phyloP scores from a whole-genome alignment of 805 yeast genomes.

The Brettanomyces bruxellensis region DNA sequence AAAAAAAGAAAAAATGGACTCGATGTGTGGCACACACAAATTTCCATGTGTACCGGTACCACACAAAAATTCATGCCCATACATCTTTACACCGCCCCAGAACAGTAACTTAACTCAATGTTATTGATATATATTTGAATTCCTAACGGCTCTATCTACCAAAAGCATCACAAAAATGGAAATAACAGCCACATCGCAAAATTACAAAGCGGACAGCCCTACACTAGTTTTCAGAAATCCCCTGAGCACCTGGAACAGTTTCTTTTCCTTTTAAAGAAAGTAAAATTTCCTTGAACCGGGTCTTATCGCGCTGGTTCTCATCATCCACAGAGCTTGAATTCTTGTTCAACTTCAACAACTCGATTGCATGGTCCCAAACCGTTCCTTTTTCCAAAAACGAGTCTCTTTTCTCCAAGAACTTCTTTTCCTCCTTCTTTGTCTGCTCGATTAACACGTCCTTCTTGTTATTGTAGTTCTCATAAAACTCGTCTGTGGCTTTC shows the following conservation, averaged over 20 bases:
- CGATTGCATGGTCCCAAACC: constrained; percentile 49
- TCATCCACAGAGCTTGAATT: constrained; percentile 26
- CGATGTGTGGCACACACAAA: no score
- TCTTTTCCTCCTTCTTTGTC: constrained; percentile 59
- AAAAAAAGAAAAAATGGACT: no score
- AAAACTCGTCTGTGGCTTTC: constrained; percentile 81
- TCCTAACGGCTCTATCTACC: no score
- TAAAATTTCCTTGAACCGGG: constrained; percentile 43
- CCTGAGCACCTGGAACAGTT: constrained; percentile 48
- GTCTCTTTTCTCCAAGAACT: constrained; percentile 68
- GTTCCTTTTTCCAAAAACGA: constrained; percentile 41
- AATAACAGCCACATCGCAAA: no score
- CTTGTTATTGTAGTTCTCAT: constrained; percentile 81
- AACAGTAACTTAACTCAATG: no score
- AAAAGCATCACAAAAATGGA: no score
- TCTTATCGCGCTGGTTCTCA: constrained; percentile 36
- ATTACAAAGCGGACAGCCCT: background rate
- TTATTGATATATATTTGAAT: no score
- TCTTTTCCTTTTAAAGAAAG: constrained; percentile 47
- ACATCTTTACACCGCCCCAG: no score
- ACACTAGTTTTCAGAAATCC: constrained; percentile 21
- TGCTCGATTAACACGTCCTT: constrained; percentile 59
- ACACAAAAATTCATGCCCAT: no score
- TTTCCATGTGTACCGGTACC: no score
- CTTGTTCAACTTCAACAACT: constrained; percentile 29